These are phyloP conservation scores for Elongisporangium senticosum DNA, from an alignment of 352 stramenopile genomes.

Conservation along the genomic window DNA sequence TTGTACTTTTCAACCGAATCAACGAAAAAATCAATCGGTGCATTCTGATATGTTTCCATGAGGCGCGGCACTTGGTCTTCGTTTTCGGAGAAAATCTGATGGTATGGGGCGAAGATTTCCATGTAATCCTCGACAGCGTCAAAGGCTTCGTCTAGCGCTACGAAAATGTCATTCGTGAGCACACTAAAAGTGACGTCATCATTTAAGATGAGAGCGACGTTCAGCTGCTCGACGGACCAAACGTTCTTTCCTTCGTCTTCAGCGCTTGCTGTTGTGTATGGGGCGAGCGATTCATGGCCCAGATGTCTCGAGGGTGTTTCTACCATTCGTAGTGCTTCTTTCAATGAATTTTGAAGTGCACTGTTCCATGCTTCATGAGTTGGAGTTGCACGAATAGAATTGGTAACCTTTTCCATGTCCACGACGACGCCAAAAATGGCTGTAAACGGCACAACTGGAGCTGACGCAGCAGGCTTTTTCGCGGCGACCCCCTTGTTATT, in stretches of 20 bases:
- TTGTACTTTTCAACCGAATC: conserved; percentile 84
- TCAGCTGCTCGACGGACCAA: conserved; percentile 74
- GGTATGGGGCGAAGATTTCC: conserved; percentile 86
- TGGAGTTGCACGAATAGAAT: conserved; percentile 41
- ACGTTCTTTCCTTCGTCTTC: conserved; percentile 82
- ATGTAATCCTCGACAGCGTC: conserved; percentile 85
- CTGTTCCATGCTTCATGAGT: conserved; percentile 70
- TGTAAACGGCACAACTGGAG: conserved; percentile 27
- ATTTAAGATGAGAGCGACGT: conserved; percentile 78
- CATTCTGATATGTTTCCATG: conserved; percentile 60
- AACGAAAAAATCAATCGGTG: conserved; percentile 72
- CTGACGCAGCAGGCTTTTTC: conserved; percentile 1
- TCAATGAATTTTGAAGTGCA: conserved; percentile 65
- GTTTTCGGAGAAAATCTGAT: conserved; percentile 86
- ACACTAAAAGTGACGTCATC: conserved; percentile 77
- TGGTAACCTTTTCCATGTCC: conserved; percentile 42
- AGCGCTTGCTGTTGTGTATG: conserved; percentile 75
- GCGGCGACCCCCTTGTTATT: background rate
- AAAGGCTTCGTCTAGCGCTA: conserved; percentile 74
- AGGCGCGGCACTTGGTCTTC: conserved; percentile 58
- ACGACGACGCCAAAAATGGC: conserved; percentile 61
- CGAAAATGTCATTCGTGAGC: conserved; percentile 84
- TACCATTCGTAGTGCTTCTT: conserved; percentile 84
- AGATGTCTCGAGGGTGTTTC: conserved; percentile 83
- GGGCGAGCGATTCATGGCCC: conserved; percentile 63